Evolutionary conservation across 2,329 filamentous ascomycete species (phyloP).

Genomic region (Zasmidium citrigriseum): DNA sequence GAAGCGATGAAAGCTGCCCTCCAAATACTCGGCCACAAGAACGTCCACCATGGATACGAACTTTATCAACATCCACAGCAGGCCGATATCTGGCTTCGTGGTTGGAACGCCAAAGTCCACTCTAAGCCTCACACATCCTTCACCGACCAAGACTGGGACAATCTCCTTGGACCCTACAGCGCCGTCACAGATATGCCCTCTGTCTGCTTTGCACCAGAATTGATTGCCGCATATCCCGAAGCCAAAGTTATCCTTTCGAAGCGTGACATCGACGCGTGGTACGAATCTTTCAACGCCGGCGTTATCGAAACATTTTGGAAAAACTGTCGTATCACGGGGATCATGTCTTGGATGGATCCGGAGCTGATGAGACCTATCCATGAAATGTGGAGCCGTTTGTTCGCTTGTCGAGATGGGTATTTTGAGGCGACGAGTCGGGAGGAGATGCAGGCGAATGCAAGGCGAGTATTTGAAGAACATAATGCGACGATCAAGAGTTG

Average conservation of each 20-base stretch:
- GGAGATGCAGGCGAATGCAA: not conserved
- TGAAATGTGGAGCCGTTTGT: not conserved
- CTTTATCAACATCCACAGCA: conserved; percentile 13
- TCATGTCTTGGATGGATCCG: not conserved
- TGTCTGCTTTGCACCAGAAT: conserved; percentile 15
- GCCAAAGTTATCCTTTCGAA: conserved; percentile 46
- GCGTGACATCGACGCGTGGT: conserved; percentile 51
- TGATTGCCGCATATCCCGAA: conserved; percentile 11
- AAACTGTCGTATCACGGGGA: not conserved
- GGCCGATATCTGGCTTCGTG: conserved; percentile 16
- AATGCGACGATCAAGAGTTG: conserved; percentile 6
- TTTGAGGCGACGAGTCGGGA: not conserved
- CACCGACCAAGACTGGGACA: not conserved
- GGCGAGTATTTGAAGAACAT: conserved; percentile 9
- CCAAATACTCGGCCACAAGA: conserved; percentile 20
- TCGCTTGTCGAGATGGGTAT: not conserved
- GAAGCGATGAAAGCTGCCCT: conserved; percentile 14
- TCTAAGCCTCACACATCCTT: not conserved
- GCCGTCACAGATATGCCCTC: conserved; percentile 17
- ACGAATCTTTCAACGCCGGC: conserved; percentile 3
- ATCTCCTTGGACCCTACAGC: conserved; percentile 2
- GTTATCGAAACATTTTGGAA: not conserved
- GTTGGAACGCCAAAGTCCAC: conserved; percentile 15
- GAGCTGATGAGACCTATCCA: not conserved
- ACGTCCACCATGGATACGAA: conserved; percentile 20